Evolutionary conservation across 1,139 yeast species (phyloP), one percentile per base, ranked within the genome.

Genomic region (Sugiyamaella pinicola): DNA sequence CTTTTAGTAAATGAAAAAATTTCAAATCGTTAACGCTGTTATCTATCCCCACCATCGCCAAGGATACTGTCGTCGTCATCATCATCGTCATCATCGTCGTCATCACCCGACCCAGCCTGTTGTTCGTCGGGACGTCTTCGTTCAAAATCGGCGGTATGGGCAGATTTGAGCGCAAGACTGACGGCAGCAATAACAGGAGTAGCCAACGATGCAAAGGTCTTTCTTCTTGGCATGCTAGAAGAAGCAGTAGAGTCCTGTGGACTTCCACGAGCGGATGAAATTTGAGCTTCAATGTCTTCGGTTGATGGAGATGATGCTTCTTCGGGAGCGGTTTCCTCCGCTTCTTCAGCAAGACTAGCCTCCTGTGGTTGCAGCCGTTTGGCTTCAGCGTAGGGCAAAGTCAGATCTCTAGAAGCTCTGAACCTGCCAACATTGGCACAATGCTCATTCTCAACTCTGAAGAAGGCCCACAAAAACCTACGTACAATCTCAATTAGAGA

Each of bases 361-460:
- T 31, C 17, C 4, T 7, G 26, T 1, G 26, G 37, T 12, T 19
- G 33, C 17, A 41, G 18, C 10, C 47, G 19, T 34, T 24, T 37
- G 2, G 49, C 53, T 24, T 43, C 58, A 3, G 56, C 79, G 61
- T 89, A 91, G 0, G 99, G 99, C 52, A 93, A 72, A 3, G 95
- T 88, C 4, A 89, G 74, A 58, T 91, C 96, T 56, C 93, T 81
- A 3, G 95, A 85, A 0, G 97, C 97, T 59, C 96, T 78, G 69
- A 85, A 87, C 46, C 88, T 73, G 51, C 81, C 82, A 10, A 90
- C 96, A 67, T 93, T 93, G 1, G 96, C 85, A 44, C 90, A 83
- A 70, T 95, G 99, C 70, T 93, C 98, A 69, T 93, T 93, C 65
- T 93, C 99, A 79, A 93, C 87, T 72, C 99, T 83, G 73, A 93